A percentile compares a stretch with the other conserved stretches of the same genome.
Evolutionary conservation across 2,329 filamentous ascomycete genomes (phyloP).

Genomic region (Bipolaris oryzae): DNA sequence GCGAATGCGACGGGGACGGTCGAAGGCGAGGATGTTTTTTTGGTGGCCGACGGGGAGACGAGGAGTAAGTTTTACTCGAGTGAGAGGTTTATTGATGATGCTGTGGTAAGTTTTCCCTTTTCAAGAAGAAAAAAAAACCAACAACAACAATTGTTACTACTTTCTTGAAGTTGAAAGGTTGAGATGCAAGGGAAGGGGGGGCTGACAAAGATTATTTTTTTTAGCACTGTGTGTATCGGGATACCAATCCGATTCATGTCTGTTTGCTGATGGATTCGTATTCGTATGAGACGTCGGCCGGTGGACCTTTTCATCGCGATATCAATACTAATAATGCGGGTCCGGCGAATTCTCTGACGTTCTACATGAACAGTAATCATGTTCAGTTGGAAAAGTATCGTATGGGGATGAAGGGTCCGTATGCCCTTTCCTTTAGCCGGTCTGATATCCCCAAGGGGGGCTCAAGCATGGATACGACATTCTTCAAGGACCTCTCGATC

Average conservation of each 20-base stretch:
- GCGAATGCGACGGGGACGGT: constrained; percentile 57
- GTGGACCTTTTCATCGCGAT: constrained; percentile 67
- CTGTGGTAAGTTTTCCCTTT: constrained; percentile 16
- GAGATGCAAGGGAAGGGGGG: no score
- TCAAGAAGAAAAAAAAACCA: no score
- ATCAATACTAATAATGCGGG: constrained; percentile 70
- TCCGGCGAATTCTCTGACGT: constrained; percentile 64
- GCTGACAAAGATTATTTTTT: no score
- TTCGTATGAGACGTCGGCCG: constrained; percentile 66
- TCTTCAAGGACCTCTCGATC: constrained; percentile 64
- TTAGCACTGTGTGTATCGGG: constrained; percentile 65
- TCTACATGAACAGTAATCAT: constrained; percentile 72
- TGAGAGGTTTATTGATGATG: constrained; percentile 71
- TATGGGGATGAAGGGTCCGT: constrained; percentile 69
- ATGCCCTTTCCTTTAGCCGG: constrained; percentile 65
- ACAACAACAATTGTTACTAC: no score
- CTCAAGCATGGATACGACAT: constrained; percentile 58
- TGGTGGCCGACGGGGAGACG: constrained; percentile 66
- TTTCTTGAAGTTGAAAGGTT: no score
- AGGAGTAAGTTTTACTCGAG: constrained; percentile 74
- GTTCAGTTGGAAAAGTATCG: constrained; percentile 63
- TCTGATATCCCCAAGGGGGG: constrained; percentile 59
- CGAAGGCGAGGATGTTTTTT: constrained; percentile 60
- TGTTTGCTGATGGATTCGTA: constrained; percentile 64
- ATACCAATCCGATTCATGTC: constrained; percentile 57